Base-by-base conservation (phyloP, 106 monocot genomes). In the Amphibolis antarctica region DNA sequence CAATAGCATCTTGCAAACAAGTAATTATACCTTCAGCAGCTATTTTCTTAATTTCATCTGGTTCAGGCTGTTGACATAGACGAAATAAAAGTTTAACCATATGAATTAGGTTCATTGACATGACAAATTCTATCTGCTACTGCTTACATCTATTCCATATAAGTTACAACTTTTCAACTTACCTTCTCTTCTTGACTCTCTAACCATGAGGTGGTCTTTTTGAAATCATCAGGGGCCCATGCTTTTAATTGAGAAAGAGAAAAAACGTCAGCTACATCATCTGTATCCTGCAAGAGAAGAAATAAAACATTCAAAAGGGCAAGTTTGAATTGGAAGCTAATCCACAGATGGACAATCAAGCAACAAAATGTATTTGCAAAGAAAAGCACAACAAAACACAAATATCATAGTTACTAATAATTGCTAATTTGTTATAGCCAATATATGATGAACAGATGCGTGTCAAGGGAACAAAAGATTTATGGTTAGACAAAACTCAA, bases 1-100 rank as follows among this genome's bases (percentile, higher is more conserved):
- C 86, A 57, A 90, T 82, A 47, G 75, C 86, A 75, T 98, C 96
- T 66, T 90, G 90, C 75, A 98, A 75, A 70, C 96, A 98, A 76
- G 89, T 84, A 22, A 85, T 54, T 42, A 98, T 75, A 58, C 96
- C 96, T 90, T 98, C 75, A 49, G 86, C 82, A 54, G 96, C 96
- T 65, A 98, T 81, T 53, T 62, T 69, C 66, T 76, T 86, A 13
- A 98, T 42, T 76, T 98, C 80, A 80, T 55, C 74, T 72, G 79
- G 60, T 55, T 87, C 86, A 78, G 96, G 96, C 90, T 90, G 46
- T 46, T 31, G 12, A 18, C 28, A 19, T 21, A 31, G 46, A 24
- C 25, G 13, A 46, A 63, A 27, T 5, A 12, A 46, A 46, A 22
- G 45, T 63, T 28, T n/a, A 46, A 25, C 24, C 0, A 25, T 25